A percentile compares a stretch with the other conserved stretches of the same genome.
Evolutionary conservation across 768 basidiomycete species (phyloP).

Genomic region (Neoboletus subvelutipes): DNA sequence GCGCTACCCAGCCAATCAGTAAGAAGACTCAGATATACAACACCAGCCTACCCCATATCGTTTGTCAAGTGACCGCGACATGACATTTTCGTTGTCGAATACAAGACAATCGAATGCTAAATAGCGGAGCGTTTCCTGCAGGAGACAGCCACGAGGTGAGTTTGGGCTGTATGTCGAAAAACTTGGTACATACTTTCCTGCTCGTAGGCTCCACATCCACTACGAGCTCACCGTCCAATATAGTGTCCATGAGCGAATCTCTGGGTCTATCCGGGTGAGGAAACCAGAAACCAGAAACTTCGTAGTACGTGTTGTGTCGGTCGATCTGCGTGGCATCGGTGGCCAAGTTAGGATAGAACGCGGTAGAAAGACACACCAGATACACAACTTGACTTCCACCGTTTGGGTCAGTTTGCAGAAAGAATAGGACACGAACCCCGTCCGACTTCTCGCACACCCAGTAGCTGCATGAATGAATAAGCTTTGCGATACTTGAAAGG

Average conservation of each 20-base stretch:
- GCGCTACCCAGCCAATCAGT: conserved; percentile 33
- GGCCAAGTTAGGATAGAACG: background rate
- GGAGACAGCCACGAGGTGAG: background rate
- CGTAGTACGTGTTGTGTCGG: conserved; percentile 85
- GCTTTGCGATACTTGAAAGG: conserved; percentile 1
- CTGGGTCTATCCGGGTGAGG: conserved; percentile 79
- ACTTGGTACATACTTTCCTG: conserved; percentile 50
- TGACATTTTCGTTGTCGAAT: conserved; percentile 81
- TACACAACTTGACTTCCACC: conserved; percentile 61
- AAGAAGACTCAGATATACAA: background rate
- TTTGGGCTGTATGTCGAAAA: background rate
- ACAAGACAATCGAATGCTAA: conserved; percentile 94
- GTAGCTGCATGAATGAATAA: conserved; percentile 54
- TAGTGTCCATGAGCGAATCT: conserved; percentile 69
- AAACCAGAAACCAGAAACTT: conserved; percentile 77
- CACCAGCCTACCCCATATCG: conserved; percentile 77
- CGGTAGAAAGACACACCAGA: conserved; percentile 54
- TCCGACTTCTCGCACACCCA: conserved; percentile 99
- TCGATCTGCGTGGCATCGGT: conserved; percentile 65
- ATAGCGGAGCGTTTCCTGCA: conserved; percentile 76
- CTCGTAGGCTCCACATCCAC: conserved; percentile 82
- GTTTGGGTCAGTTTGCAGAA: conserved; percentile 62
- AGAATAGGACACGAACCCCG: conserved; percentile 85
- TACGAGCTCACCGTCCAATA: conserved; percentile 94
- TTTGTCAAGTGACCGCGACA: conserved; percentile 77